Conservation (phyloP, 306 rosid genomes). For the Fragaria nilgerrensis region DNA sequence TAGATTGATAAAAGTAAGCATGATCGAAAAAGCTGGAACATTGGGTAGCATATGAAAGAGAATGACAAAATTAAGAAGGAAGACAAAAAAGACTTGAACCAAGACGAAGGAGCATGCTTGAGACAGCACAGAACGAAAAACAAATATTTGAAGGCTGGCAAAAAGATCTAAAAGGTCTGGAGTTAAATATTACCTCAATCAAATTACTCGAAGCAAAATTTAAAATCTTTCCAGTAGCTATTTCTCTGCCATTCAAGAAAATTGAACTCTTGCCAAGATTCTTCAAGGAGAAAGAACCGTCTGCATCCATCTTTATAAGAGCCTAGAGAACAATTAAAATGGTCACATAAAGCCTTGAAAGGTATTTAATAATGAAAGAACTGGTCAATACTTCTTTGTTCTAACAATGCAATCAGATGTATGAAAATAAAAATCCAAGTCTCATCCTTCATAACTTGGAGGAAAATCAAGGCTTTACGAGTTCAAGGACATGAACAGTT, state of each 20-base stretch:
- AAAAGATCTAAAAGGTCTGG: background rate
- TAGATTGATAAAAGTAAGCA: background rate
- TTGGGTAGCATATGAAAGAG: background rate
- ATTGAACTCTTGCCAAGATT: constrained; percentile 70
- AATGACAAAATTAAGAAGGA: background rate
- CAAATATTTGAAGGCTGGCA: background rate
- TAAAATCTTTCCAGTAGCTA: constrained; percentile 45
- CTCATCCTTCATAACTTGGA: background rate
- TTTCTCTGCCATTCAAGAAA: constrained; percentile 76
- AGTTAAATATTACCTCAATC: constrained; percentile 59
- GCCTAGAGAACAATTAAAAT: constrained; percentile 45
- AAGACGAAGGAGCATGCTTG: constrained; percentile 29
- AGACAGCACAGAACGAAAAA: background rate
- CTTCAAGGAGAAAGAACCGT: constrained; percentile 64
- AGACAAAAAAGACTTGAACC: constrained; percentile 28
- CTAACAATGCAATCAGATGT: background rate
- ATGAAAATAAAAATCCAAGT: background rate
- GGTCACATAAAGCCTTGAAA: constrained; percentile 9
- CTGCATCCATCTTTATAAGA: constrained; percentile 64
- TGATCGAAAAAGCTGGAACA: background rate
- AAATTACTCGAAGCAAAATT: constrained; percentile 48
- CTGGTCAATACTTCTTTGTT: background rate
- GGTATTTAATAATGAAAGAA: background rate
- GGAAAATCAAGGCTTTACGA: background rate
- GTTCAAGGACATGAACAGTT: background rate